A percentile compares a stretch with the other conserved stretches of the same genome.
phyloP scores from a whole-genome alignment of 306 rosid genomes.

The Arachis stenosperma region DNA sequence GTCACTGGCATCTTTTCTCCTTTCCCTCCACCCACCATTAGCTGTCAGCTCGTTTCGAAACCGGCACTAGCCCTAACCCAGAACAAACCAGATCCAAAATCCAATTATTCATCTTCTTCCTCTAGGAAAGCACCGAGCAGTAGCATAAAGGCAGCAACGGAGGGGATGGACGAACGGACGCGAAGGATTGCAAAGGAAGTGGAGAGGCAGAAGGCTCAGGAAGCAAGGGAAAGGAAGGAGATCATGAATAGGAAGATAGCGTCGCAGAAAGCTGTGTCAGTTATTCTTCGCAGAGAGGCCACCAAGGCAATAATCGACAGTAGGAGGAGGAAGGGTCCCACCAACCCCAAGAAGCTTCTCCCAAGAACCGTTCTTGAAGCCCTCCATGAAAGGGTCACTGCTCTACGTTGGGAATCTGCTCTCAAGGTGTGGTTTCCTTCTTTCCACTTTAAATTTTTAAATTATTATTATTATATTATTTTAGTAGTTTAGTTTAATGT shows the following conservation, averaged over 20 bases:
- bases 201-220: constrained; percentile 55
- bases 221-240: constrained; percentile 71
- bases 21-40: constrained; percentile 29
- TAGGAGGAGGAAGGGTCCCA: constrained; percentile 74
- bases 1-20: constrained; percentile 43
- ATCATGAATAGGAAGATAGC: constrained; percentile 71
- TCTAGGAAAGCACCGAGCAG: constrained; percentile 24
- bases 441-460: not conserved
- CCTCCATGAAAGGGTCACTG: constrained; percentile 73
- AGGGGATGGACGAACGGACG: constrained; percentile 39
- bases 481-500: not conserved
- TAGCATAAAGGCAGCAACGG: not conserved
- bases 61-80: not conserved
- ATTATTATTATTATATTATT: not conserved
- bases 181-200: constrained; percentile 44
- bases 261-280: constrained; percentile 83
- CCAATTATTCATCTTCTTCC: not conserved
- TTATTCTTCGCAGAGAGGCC: constrained; percentile 82
- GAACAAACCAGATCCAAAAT: constrained; percentile 7
- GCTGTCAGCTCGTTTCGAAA: constrained; percentile 26
- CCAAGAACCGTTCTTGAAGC: constrained; percentile 91
- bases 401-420: constrained; percentile 93
- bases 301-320: constrained; percentile 80
- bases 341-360: constrained; percentile 75
- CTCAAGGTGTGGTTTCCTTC: constrained; percentile 61